Evolutionary conservation across 345 rosid genomes (phyloP).

Genomic region (Citrus glauca): DNA sequence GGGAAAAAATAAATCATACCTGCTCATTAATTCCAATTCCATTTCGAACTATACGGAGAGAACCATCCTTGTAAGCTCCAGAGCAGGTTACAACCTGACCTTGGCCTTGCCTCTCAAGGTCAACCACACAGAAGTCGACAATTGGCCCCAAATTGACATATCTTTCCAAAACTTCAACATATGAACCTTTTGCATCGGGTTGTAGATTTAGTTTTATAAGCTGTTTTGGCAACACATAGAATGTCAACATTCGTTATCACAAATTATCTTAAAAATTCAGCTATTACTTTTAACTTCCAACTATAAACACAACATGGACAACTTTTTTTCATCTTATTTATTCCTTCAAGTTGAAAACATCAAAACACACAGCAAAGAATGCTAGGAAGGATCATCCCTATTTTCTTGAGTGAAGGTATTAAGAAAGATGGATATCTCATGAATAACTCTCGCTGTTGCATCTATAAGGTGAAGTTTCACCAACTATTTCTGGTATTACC

Average conservation of each 20-base stretch:
- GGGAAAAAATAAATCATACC: slow-evolving; percentile 35
- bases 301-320: neutral
- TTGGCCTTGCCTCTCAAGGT: slow-evolving; percentile 99
- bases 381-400: neutral
- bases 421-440: neutral
- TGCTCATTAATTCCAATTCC: slow-evolving; percentile 98
- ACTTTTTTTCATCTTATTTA: neutral
- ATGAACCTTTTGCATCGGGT: slow-evolving; percentile 88
- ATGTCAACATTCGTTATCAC: neutral
- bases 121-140: slow-evolving; percentile 87
- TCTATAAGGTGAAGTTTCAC: neutral
- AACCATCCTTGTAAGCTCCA: slow-evolving; percentile 97
- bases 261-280: slow-evolving; percentile 5
- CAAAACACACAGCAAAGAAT: neutral
- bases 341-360: neutral
- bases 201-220: slow-evolving; percentile 78
- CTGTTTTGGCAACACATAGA: slow-evolving; percentile 36
- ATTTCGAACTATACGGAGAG: slow-evolving; percentile 90
- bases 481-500: neutral
- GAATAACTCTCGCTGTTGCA: neutral
- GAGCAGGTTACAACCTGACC: slow-evolving; percentile 98
- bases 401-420: neutral
- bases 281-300: neutral
- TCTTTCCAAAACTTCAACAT: slow-evolving; percentile 79
- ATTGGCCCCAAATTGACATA: slow-evolving; percentile 96